Evolutionary conservation across 352 stramenopile species (phyloP).

Genomic region (Pythium sukuiense): DNA sequence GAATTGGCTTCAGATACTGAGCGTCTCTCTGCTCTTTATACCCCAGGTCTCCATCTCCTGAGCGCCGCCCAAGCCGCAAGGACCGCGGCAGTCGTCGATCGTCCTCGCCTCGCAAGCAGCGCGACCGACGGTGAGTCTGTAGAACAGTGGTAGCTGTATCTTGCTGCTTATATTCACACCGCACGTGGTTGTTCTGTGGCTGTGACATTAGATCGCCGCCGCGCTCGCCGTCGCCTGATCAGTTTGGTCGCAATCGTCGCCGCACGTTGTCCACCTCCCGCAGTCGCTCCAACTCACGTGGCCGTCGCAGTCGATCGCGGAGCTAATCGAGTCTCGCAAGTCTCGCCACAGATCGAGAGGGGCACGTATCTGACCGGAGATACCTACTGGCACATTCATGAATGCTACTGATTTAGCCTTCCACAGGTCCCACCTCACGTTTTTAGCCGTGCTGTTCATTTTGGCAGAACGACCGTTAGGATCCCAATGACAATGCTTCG

Average conservation of each 20-base stretch:
- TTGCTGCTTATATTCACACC: neutral
- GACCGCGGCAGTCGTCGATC: slow-evolving; percentile 3
- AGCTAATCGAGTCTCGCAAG: neutral
- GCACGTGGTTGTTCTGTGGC: neutral
- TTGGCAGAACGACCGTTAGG: neutral
- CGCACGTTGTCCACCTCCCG: slow-evolving; percentile 15
- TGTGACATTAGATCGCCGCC: neutral
- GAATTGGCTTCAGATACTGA: neutral
- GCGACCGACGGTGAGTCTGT: slow-evolving; percentile 2
- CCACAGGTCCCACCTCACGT: neutral
- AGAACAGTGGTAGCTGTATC: neutral
- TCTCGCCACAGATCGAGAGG: neutral
- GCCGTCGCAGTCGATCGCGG: slow-evolving; percentile 3
- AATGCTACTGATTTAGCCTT: slow-evolving; percentile 17
- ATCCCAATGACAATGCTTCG: slow-evolving; percentile 13
- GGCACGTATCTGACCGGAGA: neutral
- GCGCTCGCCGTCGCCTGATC: slow-evolving; percentile 17
- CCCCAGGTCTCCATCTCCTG: slow-evolving; percentile 8
- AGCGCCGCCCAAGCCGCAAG: slow-evolving; percentile 1
- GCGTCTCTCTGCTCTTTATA: neutral
- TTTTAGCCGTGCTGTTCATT: neutral
- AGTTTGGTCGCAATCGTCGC: slow-evolving; percentile 19
- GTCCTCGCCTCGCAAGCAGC: neutral
- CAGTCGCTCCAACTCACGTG: neutral
- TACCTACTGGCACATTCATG: neutral